Base-by-base conservation (phyloP, 2,329 filamentous ascomycete genomes). In the Microascus cirrosus region DNA sequence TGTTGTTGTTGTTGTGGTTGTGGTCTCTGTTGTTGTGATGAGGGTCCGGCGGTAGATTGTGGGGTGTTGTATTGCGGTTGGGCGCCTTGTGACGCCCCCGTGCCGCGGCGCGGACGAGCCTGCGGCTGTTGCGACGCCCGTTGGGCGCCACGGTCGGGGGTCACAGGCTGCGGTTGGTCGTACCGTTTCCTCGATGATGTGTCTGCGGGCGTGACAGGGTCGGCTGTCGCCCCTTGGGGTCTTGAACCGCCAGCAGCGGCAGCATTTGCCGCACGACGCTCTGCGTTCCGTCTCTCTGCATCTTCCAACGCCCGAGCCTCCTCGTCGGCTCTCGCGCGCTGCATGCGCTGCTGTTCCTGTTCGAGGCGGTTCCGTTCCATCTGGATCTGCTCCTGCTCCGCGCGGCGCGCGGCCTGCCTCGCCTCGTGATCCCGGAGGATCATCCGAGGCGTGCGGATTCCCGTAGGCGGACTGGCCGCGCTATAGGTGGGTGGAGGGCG, bases 351-450 rank as follows among this genome's bases (percentile, higher is more conserved):
- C 63, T 84, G 81, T 66, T 88, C 85, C 52, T 81, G 80, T 67
- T 89, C 85, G 52, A 58, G 25, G 61, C 81, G 76, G 64, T 82
- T 79, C 63, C 80, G 77, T 69, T 83, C 80, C 68, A 75, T 71
- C 68, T 74, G 73, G 69, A 71, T 73, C 63, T 84, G 81, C 66
- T 88, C 85, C 51, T 81, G 80, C 67, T 89, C 85, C 52, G 85
- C 85, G 64, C 81, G 80, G 59, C 86, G 77, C 28, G 86, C 84
- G 67, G 80, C 83, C 70, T 95, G 90, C 61, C 92, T 82, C 62
- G 89, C 88, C 58, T 82, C 81, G 59, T 92, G 85, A 69, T 92
- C 86, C 71, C 89, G 85, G 92, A 96, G 95, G 66, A 97, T 93
- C 74, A 93, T 88, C 62, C 88, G 85, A 18, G 93, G 93, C 39